Conservation (phyloP, 345 rosid genomes). For the Aethionema arabicum region DNA sequence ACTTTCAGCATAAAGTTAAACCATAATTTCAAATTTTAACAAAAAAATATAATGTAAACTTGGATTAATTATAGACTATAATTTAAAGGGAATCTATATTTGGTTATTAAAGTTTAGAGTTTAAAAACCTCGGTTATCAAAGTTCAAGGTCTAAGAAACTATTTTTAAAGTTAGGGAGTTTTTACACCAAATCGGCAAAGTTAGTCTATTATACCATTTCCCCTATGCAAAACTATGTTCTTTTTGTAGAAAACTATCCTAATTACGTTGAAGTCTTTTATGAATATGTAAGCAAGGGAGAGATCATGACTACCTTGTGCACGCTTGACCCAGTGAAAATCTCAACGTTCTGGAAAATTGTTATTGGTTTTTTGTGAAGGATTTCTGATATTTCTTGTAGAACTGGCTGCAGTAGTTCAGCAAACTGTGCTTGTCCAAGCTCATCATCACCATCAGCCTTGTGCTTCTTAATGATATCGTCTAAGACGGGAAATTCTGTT, state of each 20-base stretch:
- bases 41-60: background rate
- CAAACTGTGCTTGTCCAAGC: constrained; percentile 89
- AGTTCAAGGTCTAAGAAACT: no score
- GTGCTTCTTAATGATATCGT: constrained; percentile 71
- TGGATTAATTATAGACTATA: background rate
- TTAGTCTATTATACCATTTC: no score
- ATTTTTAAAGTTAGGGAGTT: no score
- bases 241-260: background rate
- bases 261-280: background rate
- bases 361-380: constrained; percentile 51
- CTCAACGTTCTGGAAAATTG: constrained; percentile 51
- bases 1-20: no score
- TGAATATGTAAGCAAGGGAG: background rate
- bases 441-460: constrained; percentile 70
- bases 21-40: no score
- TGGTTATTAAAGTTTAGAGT: no score
- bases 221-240: background rate
- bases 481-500: constrained; percentile 62
- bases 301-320: constrained; percentile 54
- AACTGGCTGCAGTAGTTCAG: constrained; percentile 68
- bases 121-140: no score
- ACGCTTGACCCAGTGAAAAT: constrained; percentile 61
- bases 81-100: no score
- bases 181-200: no score
- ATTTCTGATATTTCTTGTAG: constrained; percentile 71